Percentiles rank a stretch among this genome's conserved stretches.
These are phyloP conservation scores for Auriculariales sp. DNA, from an alignment of 768 basidiomycete genomes.

Conservation along the genomic window DNA sequence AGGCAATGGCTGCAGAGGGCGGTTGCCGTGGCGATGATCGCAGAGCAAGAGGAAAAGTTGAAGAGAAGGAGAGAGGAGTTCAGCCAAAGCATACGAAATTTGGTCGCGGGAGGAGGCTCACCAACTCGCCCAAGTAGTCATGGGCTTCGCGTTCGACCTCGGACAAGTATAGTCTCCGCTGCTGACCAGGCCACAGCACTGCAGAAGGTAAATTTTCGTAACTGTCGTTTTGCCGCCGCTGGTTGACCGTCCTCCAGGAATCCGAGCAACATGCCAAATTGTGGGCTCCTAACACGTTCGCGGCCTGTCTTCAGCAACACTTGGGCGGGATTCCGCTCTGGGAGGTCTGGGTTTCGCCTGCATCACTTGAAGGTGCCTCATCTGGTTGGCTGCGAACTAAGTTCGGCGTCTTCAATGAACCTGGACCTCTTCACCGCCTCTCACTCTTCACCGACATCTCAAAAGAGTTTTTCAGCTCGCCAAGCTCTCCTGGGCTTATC, in stretches of 20 bases:
- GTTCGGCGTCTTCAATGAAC: slow-evolving; percentile 37
- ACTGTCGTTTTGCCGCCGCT: slow-evolving; percentile 9
- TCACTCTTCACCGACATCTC: slow-evolving; percentile 12
- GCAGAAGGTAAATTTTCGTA: slow-evolving; percentile 39
- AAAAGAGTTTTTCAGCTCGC: background rate
- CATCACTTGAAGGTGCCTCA: slow-evolving; percentile 56
- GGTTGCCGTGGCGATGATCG: background rate
- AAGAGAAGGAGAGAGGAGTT: slow-evolving; percentile 8
- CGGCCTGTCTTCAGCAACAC: slow-evolving; percentile 28
- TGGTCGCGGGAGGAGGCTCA: background rate
- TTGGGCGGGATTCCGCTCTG: slow-evolving; percentile 25
- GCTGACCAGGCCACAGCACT: slow-evolving; percentile 50
- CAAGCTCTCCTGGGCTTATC: slow-evolving; percentile 43
- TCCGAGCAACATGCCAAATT: slow-evolving; percentile 54
- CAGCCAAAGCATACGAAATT: background rate
- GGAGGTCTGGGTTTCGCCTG: slow-evolving; percentile 62
- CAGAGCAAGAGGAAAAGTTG: slow-evolving; percentile 11
- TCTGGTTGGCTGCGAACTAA: slow-evolving; percentile 72
- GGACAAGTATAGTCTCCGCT: slow-evolving; percentile 18
- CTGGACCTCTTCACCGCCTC: slow-evolving; percentile 25
- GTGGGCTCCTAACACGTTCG: slow-evolving; percentile 65
- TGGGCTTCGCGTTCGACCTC: slow-evolving; percentile 2
- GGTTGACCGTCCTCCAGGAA: slow-evolving; percentile 30
- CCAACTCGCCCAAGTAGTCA: slow-evolving; percentile 1
- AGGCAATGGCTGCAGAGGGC: background rate